Percentiles rank a stretch among this genome's conserved stretches.
Evolutionary conservation across 2,329 filamentous ascomycete species (phyloP).

Genomic region (Allantophomopsis cytisporea): DNA sequence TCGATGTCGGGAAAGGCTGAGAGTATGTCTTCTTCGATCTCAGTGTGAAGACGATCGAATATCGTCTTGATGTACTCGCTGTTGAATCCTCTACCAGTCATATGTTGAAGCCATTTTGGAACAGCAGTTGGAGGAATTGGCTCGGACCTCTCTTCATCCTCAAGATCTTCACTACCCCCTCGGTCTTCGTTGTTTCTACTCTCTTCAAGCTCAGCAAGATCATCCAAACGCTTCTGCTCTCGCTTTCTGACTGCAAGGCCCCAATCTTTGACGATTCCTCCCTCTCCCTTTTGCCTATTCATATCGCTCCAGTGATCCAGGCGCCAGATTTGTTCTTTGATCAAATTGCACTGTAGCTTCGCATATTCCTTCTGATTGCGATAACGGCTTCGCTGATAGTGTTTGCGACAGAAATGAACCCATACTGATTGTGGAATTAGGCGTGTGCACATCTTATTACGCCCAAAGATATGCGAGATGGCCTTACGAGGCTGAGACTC

Average conservation of each 20-base stretch:
- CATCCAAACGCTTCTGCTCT: slow-evolving; percentile 42
- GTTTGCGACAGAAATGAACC: slow-evolving; percentile 69
- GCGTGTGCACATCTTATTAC: slow-evolving; percentile 67
- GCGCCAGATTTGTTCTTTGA: slow-evolving; percentile 45
- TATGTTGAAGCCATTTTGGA: slow-evolving; percentile 16
- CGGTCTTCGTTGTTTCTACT: slow-evolving; percentile 12
- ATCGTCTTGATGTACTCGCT: slow-evolving; percentile 20
- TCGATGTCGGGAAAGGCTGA: slow-evolving; percentile 24
- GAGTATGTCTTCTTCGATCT: slow-evolving; percentile 19
- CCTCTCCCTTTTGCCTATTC: slow-evolving; percentile 23
- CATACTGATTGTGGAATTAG: slow-evolving; percentile 56
- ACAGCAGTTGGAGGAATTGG: slow-evolving; percentile 16
- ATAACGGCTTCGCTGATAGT: slow-evolving; percentile 67
- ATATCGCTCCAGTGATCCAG: slow-evolving; percentile 48
- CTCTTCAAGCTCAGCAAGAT: slow-evolving; percentile 14
- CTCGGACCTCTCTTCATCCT: slow-evolving; percentile 1
- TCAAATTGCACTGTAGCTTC: slow-evolving; percentile 45
- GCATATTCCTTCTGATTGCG: slow-evolving; percentile 49
- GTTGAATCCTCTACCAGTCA: slow-evolving; percentile 18
- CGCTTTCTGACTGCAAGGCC: slow-evolving; percentile 49
- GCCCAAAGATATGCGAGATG: slow-evolving; percentile 70
- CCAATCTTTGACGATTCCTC: slow-evolving; percentile 42
- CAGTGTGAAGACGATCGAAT: slow-evolving; percentile 20
- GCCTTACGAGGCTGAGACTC: slow-evolving; percentile 55
- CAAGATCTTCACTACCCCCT: slow-evolving; percentile 6